Base-by-base conservation (phyloP, 2,329 filamentous ascomycete genomes). In the Fonsecaea erecta region DNA sequence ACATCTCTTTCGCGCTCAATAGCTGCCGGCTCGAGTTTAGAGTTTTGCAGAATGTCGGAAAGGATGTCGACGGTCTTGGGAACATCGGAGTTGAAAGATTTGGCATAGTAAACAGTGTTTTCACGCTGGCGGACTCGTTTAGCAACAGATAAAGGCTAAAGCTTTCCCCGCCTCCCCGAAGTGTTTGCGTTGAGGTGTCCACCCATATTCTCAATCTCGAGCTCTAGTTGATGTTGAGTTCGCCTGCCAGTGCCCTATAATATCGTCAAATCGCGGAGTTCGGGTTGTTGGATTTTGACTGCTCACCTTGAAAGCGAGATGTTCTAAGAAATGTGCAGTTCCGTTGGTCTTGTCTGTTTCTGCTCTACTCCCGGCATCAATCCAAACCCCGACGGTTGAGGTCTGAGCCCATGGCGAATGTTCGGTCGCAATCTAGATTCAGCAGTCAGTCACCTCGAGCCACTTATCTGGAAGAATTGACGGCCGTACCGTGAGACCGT, bases 131-230 rank as follows among this genome's bases (percentile, higher is more conserved):
- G 69, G 63, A 54, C 43, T 43, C 57, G 60, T 68, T 70, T 52
- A 64, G 69, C 66, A 60, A 62, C 55, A 54, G 48, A 65, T 52
- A 21, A 9, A 52, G 57, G 56, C 6, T 52, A 16, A 43, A 60
- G 70, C 70, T 70, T 71, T 59, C 62, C 35, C 59, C 64, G 62
- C 74, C 90, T 77, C 88, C 97, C 93, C 85, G 94, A 98, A 75
- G 95, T 99, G 86, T 99, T 99, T 79, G 95, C 95, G 83, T 99
- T 99, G 75, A 99, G 87, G 84, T 99, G 95, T 71, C 92, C 95
- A 80, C 95, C 95, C 92, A 99, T 97, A 85, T 99, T 99, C 87
- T 99, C 95, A 77, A 99, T 98, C 85, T 99, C 95, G 71, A 99
- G 89, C 85, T 99, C 95, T 79, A 99, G 86, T 84, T 99, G 95